A percentile compares a stretch with the other conserved stretches of the same genome.
Conservation (phyloP, 768 basidiomycete species). For the Serendipita sp. region DNA sequence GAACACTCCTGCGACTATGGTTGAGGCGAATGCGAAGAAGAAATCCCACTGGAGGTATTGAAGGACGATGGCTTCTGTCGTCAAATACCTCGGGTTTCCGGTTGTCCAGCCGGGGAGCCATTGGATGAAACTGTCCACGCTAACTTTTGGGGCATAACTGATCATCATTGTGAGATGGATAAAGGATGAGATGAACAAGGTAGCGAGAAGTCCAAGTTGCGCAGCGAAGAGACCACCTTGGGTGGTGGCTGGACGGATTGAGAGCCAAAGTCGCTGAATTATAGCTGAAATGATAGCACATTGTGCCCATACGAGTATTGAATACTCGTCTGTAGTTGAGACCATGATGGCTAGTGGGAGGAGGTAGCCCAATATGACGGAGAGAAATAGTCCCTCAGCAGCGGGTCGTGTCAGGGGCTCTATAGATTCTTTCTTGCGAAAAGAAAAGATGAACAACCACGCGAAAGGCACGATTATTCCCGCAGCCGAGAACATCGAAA, state of each 20-base stretch:
- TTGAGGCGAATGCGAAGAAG: background rate
- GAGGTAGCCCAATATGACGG: background rate
- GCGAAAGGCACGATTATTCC: background rate
- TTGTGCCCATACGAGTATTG: background rate
- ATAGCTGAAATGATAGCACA: background rate
- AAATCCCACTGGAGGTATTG: slow-evolving; percentile 3
- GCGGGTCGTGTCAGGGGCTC: background rate
- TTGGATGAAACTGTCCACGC: background rate
- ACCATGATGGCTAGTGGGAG: background rate
- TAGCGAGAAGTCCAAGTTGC: background rate
- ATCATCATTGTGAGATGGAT: background rate
- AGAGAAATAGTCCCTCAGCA: background rate
- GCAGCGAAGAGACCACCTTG: background rate
- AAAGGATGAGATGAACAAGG: background rate
- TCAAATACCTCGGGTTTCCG: background rate
- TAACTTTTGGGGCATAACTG: background rate
- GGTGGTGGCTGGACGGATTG: background rate
- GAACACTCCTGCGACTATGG: background rate
- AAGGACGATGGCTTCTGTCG: background rate
- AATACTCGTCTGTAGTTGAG: background rate
- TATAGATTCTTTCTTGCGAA: background rate
- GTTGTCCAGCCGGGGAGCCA: background rate
- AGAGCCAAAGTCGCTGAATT: background rate
- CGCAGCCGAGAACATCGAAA: background rate
- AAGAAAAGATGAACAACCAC: background rate